These are phyloP conservation scores for Cordyceps tenuipes DNA, from an alignment of 2,329 filamentous ascomycete species.

Conservation along the genomic window DNA sequence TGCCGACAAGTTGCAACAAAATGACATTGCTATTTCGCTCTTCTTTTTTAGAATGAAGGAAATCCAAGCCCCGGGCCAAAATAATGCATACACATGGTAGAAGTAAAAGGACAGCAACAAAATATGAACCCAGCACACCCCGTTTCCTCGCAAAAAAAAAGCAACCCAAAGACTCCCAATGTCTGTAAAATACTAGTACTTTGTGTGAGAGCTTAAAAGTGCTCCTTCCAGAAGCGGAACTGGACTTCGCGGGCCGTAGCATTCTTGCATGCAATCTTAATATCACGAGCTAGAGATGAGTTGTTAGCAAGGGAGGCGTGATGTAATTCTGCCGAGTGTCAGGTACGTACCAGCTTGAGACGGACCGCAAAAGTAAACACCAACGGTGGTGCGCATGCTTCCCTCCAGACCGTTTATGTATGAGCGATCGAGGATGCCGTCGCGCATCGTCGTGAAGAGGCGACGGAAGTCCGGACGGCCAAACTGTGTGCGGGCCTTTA, in stretches of 20 bases:
- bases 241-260: slow-evolving; percentile 70
- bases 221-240: slow-evolving; percentile 99
- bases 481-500: slow-evolving; percentile 86
- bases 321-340: neutral
- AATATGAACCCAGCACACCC: neutral
- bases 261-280: slow-evolving; percentile 69
- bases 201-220: slow-evolving; percentile 46
- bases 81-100: slow-evolving; percentile 1
- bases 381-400: slow-evolving; percentile 72
- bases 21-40: neutral
- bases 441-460: slow-evolving; percentile 75
- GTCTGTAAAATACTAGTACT: slow-evolving; percentile 6
- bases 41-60: neutral
- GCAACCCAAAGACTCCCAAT: neutral
- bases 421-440: slow-evolving; percentile 75
- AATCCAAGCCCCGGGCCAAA: neutral
- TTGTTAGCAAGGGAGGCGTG: slow-evolving; percentile 24
- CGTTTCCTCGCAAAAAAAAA: neutral
- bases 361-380: slow-evolving; percentile 96
- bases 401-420: slow-evolving; percentile 79
- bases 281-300: slow-evolving; percentile 57
- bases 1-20: neutral
- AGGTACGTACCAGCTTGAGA: slow-evolving; percentile 52
- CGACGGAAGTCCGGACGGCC: slow-evolving; percentile 82
- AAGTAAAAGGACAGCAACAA: neutral